A percentile compares a stretch with the other conserved stretches of the same genome.
Conservation (phyloP, 306 rosid genomes). For the Prunus davidiana region DNA sequence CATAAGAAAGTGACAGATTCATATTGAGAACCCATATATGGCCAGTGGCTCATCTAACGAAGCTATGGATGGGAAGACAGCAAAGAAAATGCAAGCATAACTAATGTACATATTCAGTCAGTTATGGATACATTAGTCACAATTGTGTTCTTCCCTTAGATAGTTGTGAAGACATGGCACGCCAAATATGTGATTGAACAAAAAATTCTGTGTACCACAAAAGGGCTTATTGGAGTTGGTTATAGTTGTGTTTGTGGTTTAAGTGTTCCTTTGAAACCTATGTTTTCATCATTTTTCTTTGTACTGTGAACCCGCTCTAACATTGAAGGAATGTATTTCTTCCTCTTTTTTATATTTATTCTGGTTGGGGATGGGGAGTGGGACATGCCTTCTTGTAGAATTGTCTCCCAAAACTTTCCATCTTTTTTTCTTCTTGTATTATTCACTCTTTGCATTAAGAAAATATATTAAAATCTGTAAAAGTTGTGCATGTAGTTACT, state of each 20-base stretch:
- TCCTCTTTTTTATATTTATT: neutral
- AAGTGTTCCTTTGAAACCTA: neutral
- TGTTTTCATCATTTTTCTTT: neutral
- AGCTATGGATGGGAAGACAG: neutral
- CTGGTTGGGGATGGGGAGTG: neutral
- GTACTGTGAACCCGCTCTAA: neutral
- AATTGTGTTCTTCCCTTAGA: neutral
- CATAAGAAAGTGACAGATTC: neutral
- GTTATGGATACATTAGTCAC: neutral
- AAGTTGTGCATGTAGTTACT: neutral
- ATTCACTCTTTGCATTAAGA: conserved; percentile 3
- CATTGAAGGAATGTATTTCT: neutral
- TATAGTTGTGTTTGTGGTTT: neutral
- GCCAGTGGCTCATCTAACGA: neutral
- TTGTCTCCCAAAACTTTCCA: neutral
- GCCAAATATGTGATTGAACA: neutral
- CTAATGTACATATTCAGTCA: neutral
- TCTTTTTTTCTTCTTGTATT: neutral
- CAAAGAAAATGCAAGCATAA: neutral
- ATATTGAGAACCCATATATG: neutral
- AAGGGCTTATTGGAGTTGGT: neutral
- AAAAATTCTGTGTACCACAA: neutral
- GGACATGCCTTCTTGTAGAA: neutral
- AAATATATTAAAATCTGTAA: neutral
- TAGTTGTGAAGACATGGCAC: neutral